Base-by-base conservation (phyloP, 768 basidiomycete species). In the Podaxis pistillaris region DNA sequence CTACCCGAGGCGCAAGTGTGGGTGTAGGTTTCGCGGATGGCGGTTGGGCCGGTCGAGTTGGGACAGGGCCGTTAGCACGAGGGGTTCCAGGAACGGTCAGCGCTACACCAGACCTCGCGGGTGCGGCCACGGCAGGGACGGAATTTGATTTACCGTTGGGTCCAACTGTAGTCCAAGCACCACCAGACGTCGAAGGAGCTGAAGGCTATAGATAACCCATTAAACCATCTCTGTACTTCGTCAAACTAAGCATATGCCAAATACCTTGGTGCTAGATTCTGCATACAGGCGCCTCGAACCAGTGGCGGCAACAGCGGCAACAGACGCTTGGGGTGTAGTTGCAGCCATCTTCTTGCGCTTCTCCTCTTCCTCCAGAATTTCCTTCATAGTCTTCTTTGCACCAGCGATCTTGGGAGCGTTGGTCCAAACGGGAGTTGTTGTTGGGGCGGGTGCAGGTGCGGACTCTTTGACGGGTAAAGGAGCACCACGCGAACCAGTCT, bases 321-420 rank as follows among this genome's bases (percentile, higher is more conserved):
- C 82, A 58, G 81, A 86, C 65, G 91, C 86, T 72, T 88, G 89
- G 6, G 78, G 75, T 0, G 80, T 80, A 30, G 76, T 15, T 46
- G 44, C 44, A 17, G 44, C 68, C 55, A 38, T 50, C 74, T 88
- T 91, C 80, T 94, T 95, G 65, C 90, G 83, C 65, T 79, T 84
- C 74, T 96, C 94, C 71, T 99, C 97, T 69, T 99, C 97, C 74
- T 98, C 96, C 71, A 96, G 93, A 44, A 99, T 99, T 78, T 99
- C 95, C 79, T 96, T 98, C 89, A 99, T 89, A 1, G 93, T 92
- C 81, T 94, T 97, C 81, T 94, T 96, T 6, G 82, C 72, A 2
- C 79, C 71, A 9, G 77, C 76, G 6, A 81, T 73, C 70, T 86
- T 88, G 26, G 75, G 76, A 15, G 83, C 76, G 68, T 81, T 86